These are phyloP conservation scores for Daldinia childiae DNA, from an alignment of 495 filamentous ascomycete species.

Conservation along the genomic window DNA sequence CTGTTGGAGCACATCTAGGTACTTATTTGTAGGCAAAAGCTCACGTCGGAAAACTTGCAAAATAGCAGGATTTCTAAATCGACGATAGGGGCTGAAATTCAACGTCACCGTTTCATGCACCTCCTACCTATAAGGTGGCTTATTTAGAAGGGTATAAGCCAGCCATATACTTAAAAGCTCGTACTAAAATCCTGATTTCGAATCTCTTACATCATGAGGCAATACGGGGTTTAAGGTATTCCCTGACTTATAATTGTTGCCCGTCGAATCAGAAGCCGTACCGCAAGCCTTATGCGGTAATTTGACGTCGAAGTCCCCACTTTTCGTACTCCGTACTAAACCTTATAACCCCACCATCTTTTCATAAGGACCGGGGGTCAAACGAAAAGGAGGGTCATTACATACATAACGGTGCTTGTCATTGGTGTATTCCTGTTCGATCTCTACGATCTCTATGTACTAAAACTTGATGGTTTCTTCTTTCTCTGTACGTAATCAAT, in stretches of 20 bases:
- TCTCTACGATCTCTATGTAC: no score
- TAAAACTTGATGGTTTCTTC: no score
- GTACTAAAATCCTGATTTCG: constrained; percentile 38
- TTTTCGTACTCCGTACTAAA: constrained; percentile 7
- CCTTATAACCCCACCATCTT: not conserved
- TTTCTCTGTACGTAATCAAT: no score
- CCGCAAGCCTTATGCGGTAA: constrained; percentile 35
- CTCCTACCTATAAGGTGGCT: not conserved
- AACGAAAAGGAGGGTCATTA: not conserved
- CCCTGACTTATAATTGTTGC: constrained; percentile 6
- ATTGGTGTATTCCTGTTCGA: no score
- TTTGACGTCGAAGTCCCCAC: constrained; percentile 39
- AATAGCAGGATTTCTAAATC: constrained; percentile 33
- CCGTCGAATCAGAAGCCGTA: constrained; percentile 32
- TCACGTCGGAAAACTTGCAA: constrained; percentile 8
- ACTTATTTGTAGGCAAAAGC: constrained; percentile 34
- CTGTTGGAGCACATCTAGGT: not conserved
- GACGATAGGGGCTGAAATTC: constrained; percentile 27
- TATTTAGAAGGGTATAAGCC: constrained; percentile 4
- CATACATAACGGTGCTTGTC: no score
- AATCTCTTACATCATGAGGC: constrained; percentile 42
- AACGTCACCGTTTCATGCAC: constrained; percentile 38
- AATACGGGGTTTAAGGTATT: not conserved
- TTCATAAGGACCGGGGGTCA: not conserved
- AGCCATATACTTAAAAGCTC: constrained; percentile 10